These are phyloP conservation scores for Penicillium parvum DNA, from an alignment of 495 filamentous ascomycete species.

Conservation along the genomic window DNA sequence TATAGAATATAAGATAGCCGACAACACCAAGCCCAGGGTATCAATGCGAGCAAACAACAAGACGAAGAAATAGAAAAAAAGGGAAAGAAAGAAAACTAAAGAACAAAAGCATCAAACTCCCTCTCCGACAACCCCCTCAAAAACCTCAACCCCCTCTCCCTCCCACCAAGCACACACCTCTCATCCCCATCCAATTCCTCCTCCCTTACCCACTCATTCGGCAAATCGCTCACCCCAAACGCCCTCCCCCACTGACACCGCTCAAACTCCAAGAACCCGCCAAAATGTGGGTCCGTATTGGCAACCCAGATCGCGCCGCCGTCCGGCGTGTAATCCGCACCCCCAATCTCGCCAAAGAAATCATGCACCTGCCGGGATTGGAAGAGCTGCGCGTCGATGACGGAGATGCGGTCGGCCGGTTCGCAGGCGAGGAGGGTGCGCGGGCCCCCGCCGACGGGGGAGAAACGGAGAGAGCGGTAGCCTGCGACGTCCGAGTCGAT, in stretches of 20 bases:
- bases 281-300: slow-evolving; percentile 69
- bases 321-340: slow-evolving; percentile 66
- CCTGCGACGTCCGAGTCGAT: slow-evolving; percentile 74
- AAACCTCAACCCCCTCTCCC: slow-evolving; percentile 33
- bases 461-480: slow-evolving; percentile 74
- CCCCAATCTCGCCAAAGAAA: slow-evolving; percentile 83
- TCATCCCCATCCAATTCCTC: slow-evolving; percentile 32
- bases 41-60: slow-evolving; percentile 22
- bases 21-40: slow-evolving; percentile 22
- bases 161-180: slow-evolving; percentile 29
- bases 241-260: slow-evolving; percentile 45
- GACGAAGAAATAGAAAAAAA: background rate
- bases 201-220: slow-evolving; percentile 38
- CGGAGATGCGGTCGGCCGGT: slow-evolving; percentile 74
- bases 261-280: slow-evolving; percentile 76
- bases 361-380: slow-evolving; percentile 68
- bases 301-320: slow-evolving; percentile 69
- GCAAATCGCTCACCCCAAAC: slow-evolving; percentile 28
- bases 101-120: slow-evolving; percentile 34
- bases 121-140: slow-evolving; percentile 31
- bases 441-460: slow-evolving; percentile 69
- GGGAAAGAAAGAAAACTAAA: slow-evolving; percentile 17
- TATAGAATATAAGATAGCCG: background rate
- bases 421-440: slow-evolving; percentile 75
- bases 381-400: slow-evolving; percentile 72